These are phyloP conservation scores for Russula olivacea DNA, from an alignment of 768 basidiomycete genomes.

Conservation along the genomic window DNA sequence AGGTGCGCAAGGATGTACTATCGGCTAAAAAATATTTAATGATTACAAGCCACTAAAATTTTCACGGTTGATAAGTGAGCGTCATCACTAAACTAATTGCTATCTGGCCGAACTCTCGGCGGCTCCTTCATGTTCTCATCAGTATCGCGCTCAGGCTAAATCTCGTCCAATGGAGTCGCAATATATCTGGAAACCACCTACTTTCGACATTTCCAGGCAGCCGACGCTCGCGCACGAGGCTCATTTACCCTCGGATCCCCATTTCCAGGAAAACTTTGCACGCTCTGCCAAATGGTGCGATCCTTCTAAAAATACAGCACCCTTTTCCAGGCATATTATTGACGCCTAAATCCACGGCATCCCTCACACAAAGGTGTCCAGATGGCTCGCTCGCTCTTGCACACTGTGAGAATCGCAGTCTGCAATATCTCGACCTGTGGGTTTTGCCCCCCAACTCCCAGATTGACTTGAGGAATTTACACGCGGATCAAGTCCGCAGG, in stretches of 20 bases:
- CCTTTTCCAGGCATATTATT: neutral
- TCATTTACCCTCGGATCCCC: slow-evolving; percentile 9
- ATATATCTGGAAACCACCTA: slow-evolving; percentile 20
- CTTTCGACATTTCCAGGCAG: slow-evolving; percentile 14
- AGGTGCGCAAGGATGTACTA: too few species aligned
- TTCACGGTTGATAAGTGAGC: too few species aligned
- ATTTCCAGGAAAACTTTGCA: slow-evolving; percentile 23
- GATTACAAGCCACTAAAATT: too few species aligned
- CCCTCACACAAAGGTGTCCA: slow-evolving; percentile 49
- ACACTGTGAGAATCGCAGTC: slow-evolving; percentile 63
- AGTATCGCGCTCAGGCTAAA: neutral
- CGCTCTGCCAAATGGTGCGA: slow-evolving; percentile 25
- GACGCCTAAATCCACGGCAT: neutral
- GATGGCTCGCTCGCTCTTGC: slow-evolving; percentile 66
- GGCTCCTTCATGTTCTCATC: neutral
- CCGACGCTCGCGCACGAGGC: slow-evolving; percentile 8
- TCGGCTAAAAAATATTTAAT: too few species aligned
- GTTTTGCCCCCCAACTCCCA: slow-evolving; percentile 20
- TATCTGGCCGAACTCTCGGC: neutral
- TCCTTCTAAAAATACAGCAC: neutral
- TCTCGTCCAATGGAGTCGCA: slow-evolving; percentile 5
- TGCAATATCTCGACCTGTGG: slow-evolving; percentile 52
- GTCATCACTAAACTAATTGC: neutral
- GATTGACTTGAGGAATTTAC: neutral
- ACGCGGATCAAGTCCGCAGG: slow-evolving; percentile 4